Conservation (phyloP, 73 alveolate genomes). For the Paramecium bursaria region DNA sequence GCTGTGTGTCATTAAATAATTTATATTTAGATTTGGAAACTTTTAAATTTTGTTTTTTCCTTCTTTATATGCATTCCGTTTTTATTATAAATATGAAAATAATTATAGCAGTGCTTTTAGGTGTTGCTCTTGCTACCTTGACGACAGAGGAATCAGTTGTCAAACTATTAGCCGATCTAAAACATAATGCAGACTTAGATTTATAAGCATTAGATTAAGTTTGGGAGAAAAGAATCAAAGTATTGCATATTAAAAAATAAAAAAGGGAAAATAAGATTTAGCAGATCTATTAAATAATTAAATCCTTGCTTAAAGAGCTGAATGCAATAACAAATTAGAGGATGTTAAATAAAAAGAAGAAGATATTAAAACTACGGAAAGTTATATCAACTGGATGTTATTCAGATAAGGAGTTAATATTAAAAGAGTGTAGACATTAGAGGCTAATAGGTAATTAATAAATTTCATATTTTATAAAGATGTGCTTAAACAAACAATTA, state of each 20-base stretch:
- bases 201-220: constrained; percentile 50
- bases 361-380: constrained; percentile 45
- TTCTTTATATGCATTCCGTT: no score
- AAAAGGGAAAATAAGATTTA: neutral
- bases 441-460: constrained; percentile 25
- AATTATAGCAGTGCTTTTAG: no score
- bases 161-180: constrained; percentile 35
- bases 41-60: no score
- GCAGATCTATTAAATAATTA: constrained; percentile 17
- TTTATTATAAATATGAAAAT: no score
- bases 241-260: neutral
- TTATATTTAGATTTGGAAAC: no score
- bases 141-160: constrained; percentile 36
- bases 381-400: constrained; percentile 41
- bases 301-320: constrained; percentile 28
- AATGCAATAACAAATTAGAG: constrained; percentile 35
- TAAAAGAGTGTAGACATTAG: constrained; percentile 19
- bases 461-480: neutral
- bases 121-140: no score
- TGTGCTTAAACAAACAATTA: constrained; percentile 36
- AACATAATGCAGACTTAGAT: constrained; percentile 23
- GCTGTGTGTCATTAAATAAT: constrained; percentile 93
- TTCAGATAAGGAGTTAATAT: constrained; percentile 25
- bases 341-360: constrained; percentile 44
- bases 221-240: constrained; percentile 14